Percentiles rank a stretch among this genome's conserved stretches.
phyloP scores from a whole-genome alignment of 148 eudicot genomes.

The Agrostemma githago region DNA sequence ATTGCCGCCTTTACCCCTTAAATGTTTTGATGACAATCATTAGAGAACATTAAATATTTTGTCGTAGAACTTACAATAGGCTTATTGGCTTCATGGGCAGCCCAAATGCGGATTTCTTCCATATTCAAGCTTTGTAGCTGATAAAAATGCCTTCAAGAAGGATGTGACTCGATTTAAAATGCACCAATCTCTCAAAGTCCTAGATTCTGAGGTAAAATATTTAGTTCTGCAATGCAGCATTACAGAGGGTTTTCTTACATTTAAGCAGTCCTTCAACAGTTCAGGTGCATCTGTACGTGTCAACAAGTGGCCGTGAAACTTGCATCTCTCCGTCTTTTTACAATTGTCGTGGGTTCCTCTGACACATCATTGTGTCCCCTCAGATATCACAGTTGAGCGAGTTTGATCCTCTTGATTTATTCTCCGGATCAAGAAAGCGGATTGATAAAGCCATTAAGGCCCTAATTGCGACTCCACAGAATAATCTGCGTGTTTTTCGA shows the following conservation, averaged over 20 bases:
- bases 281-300: neutral
- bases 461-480: constrained; percentile 78
- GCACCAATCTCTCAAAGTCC: constrained; percentile 82
- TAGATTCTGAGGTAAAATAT: constrained; percentile 53
- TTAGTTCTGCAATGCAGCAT: constrained; percentile 3
- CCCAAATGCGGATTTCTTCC: constrained; percentile 99
- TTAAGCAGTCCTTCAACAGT: constrained; percentile 2
- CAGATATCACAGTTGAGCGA: constrained; percentile 77
- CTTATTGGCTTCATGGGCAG: constrained; percentile 41
- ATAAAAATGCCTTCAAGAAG: constrained; percentile 60
- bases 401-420: constrained; percentile 86
- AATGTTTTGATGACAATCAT: neutral
- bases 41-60: neutral
- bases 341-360: constrained; percentile 12
- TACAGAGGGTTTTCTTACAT: neutral
- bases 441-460: constrained; percentile 62
- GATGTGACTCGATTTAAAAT: constrained; percentile 69
- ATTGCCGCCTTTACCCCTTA: neutral
- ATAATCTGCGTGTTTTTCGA: constrained; percentile 83
- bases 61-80: constrained; percentile 7
- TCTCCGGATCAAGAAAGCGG: constrained; percentile 74
- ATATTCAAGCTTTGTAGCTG: constrained; percentile 61
- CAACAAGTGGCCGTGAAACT: constrained; percentile 11
- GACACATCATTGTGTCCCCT: constrained; percentile 12
- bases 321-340: neutral